Conservation (phyloP, 257 asterid genomes). For the Haberlea rhodopensis region DNA sequence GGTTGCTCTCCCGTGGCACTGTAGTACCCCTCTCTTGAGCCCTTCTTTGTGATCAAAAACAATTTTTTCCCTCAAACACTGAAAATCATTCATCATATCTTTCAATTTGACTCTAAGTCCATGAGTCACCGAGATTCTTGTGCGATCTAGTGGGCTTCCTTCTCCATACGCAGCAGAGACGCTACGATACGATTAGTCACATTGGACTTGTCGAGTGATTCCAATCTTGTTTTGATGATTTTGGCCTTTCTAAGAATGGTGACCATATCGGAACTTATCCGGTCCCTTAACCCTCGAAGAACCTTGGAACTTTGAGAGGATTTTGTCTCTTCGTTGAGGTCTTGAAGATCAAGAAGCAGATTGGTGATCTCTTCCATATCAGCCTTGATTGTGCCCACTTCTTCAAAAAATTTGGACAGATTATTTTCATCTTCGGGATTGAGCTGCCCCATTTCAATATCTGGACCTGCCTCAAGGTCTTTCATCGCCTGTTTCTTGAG, state of each 20-base stretch:
- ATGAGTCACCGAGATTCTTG: conserved; percentile 62
- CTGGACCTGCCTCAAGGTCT: conserved; percentile 54
- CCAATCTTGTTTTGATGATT: conserved; percentile 54
- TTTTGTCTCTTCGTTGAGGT: conserved; percentile 53
- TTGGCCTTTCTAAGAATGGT: conserved; percentile 62
- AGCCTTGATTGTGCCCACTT: conserved; percentile 47
- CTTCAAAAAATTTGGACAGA: conserved; percentile 60
- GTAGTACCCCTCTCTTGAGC: conserved; percentile 43
- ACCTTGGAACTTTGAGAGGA: conserved; percentile 48
- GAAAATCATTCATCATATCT: conserved; percentile 68
- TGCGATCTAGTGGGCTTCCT: conserved; percentile 60
- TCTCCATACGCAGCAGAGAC: conserved; percentile 28
- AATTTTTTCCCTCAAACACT: conserved; percentile 53
- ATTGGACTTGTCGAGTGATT: conserved; percentile 62
- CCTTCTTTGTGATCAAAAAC: conserved; percentile 56
- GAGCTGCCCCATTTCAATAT: conserved; percentile 69
- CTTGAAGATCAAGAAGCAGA: conserved; percentile 64
- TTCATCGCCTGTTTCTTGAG: conserved; percentile 39
- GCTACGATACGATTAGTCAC: conserved; percentile 43
- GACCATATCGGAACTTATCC: conserved; percentile 56
- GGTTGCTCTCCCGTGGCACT: conserved; percentile 46
- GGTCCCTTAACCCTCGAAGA: conserved; percentile 64
- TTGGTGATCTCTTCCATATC: conserved; percentile 69
- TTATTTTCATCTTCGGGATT: conserved; percentile 49
- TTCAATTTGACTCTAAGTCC: conserved; percentile 63